A percentile compares a stretch with the other conserved stretches of the same genome.
phyloP scores from a whole-genome alignment of 1,284 basidiomycete genomes.

The Cystobasidium sp. region DNA sequence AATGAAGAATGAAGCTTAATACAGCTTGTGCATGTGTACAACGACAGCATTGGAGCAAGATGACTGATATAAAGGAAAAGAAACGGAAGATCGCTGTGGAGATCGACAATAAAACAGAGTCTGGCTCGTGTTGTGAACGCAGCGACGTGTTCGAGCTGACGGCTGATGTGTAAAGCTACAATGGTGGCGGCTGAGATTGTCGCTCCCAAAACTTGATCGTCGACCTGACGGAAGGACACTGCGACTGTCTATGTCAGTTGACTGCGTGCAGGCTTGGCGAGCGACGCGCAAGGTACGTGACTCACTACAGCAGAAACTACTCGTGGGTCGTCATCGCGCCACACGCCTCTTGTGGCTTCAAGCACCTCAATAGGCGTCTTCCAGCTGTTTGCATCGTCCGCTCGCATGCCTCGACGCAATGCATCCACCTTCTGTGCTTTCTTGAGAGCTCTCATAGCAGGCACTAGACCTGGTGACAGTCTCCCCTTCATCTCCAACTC shows the following conservation, averaged over 20 bases:
- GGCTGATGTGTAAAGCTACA: not conserved
- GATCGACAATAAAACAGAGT: too few species aligned
- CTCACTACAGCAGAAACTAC: slow-evolving; percentile 13
- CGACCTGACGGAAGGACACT: slow-evolving; percentile 21
- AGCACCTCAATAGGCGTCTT: slow-evolving; percentile 9
- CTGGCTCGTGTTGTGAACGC: too few species aligned
- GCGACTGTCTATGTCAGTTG: not conserved
- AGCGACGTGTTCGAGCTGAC: not conserved
- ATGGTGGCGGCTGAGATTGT: not conserved
- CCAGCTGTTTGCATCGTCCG: slow-evolving; percentile 2
- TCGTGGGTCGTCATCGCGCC: slow-evolving; percentile 17
- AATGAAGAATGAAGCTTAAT: too few species aligned
- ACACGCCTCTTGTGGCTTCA: slow-evolving; percentile 11
- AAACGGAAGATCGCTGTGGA: too few species aligned
- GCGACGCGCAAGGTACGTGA: not conserved
- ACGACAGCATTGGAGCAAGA: too few species aligned
- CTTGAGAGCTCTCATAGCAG: slow-evolving; percentile 24
- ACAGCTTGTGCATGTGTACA: too few species aligned
- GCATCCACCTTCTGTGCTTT: slow-evolving; percentile 16
- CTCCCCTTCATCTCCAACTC: slow-evolving; percentile 8
- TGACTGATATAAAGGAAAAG: too few species aligned
- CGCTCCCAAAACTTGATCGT: slow-evolving; percentile 24
- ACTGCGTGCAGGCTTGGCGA: not conserved
- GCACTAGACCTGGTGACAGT: slow-evolving; percentile 3
- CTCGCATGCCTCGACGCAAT: slow-evolving; percentile 4